Evolutionary conservation across 371 early-diverging fungal genomes (phyloP).

Genomic region (Haplosporangium sp.): DNA sequence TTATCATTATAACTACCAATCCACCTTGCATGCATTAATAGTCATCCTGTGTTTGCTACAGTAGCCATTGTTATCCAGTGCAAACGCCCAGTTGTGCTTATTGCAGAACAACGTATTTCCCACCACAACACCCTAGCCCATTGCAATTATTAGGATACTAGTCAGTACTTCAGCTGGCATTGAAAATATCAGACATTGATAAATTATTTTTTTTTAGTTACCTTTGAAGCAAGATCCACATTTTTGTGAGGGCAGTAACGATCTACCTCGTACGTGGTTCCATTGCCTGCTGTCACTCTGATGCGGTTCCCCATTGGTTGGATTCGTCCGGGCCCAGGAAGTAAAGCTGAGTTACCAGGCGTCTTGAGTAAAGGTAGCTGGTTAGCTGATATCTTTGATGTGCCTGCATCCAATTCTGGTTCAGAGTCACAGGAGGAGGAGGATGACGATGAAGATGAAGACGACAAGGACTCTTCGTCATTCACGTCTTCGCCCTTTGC

Average conservation of each 20-base stretch:
- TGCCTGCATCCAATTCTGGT: constrained; percentile 33
- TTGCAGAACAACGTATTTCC: constrained; percentile 71
- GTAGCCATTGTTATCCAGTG: constrained; percentile 60
- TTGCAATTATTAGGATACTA: not conserved
- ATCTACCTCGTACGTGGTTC: constrained; percentile 73
- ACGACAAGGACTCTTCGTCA: constrained; percentile 31
- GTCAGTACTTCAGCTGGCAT: not conserved
- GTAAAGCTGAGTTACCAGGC: constrained; percentile 22
- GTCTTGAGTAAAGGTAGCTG: constrained; percentile 30
- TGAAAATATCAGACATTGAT: not conserved
- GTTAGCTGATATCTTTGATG: constrained; percentile 14
- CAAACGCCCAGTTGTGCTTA: constrained; percentile 77
- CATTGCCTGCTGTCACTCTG: constrained; percentile 63
- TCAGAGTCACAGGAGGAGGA: constrained; percentile 44
- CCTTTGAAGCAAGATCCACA: constrained; percentile 70
- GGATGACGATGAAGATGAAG: constrained; percentile 43
- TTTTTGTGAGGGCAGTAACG: constrained; percentile 77
- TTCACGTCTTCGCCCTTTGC: constrained; percentile 1
- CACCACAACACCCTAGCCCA: constrained; percentile 66
- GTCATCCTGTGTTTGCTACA: constrained; percentile 62
- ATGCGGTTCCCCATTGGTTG: constrained; percentile 64
- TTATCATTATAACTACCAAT: constrained; percentile 62
- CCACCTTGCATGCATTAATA: constrained; percentile 72
- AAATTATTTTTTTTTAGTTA: constrained; percentile 9
- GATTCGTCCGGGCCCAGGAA: constrained; percentile 54